phyloP scores from a whole-genome alignment of 306 rosid species.

The Gleditsia sinensis region DNA sequence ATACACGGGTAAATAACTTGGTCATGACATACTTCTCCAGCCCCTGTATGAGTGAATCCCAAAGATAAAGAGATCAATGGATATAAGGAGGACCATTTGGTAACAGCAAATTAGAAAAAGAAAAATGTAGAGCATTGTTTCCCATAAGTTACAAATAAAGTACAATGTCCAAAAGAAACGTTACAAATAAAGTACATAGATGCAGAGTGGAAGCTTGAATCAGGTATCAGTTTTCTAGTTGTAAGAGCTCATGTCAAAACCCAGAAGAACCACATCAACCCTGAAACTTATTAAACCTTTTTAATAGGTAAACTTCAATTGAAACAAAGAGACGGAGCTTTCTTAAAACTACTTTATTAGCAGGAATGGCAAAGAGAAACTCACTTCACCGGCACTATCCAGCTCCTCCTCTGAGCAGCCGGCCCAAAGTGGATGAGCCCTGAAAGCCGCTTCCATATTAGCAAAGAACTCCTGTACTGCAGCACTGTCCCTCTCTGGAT shows the following conservation, averaged over 20 bases:
- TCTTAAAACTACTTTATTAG: background rate
- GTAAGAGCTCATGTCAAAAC: conserved; percentile 5
- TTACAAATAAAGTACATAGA: too few relatives aligned
- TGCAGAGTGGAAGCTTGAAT: too few relatives aligned
- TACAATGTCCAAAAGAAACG: background rate
- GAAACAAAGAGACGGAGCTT: conserved; percentile 20
- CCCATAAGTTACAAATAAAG: conserved; percentile 4
- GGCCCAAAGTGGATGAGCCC: conserved; percentile 96
- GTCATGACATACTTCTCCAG: conserved; percentile 99
- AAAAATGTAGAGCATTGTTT: conserved; percentile 17
- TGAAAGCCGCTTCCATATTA: conserved; percentile 87
- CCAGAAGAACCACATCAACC: background rate
- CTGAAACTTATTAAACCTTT: background rate
- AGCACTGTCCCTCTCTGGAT: conserved; percentile 84
- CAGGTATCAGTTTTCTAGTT: background rate
- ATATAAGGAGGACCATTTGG: conserved; percentile 23
- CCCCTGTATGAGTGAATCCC: conserved; percentile 63
- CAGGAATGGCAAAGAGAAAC: conserved; percentile 39
- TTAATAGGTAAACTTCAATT: background rate
- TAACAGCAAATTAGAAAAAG: conserved; percentile 9
- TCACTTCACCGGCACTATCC: conserved; percentile 96
- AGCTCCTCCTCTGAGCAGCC: conserved; percentile 95
- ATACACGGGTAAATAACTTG: conserved; percentile 89
- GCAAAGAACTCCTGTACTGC: conserved; percentile 79
- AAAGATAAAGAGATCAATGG: conserved; percentile 28